phyloP scores from a whole-genome alignment of 495 filamentous ascomycete genomes.

The Extremus antarcticus region DNA sequence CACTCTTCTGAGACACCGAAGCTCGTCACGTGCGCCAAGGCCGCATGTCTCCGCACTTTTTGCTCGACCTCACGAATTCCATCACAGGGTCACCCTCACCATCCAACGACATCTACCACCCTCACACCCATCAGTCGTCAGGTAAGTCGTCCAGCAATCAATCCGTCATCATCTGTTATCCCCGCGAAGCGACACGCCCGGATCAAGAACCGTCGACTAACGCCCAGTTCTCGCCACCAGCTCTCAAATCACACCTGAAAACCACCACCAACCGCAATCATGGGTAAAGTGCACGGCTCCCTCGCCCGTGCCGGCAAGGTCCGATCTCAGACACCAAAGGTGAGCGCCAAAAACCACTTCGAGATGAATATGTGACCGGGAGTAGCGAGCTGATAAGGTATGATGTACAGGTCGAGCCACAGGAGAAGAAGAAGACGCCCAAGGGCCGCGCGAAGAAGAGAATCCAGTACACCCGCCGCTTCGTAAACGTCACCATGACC shows the following conservation, averaged over 20 bases:
- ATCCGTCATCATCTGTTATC: background rate
- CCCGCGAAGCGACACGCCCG: background rate
- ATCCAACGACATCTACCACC: too few relatives aligned
- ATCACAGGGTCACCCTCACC: too few relatives aligned
- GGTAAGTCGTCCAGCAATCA: background rate
- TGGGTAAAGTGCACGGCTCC: constrained; percentile 87
- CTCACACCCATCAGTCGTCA: too few relatives aligned
- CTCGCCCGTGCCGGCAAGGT: constrained; percentile 97
- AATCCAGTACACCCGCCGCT: constrained; percentile 90
- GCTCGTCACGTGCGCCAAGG: too few relatives aligned
- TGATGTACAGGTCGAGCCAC: constrained; percentile 59
- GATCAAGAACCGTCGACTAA: background rate
- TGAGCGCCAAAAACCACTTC: constrained; percentile 29
- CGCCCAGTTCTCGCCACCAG: background rate
- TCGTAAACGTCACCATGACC: constrained; percentile 98
- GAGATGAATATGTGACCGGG: background rate
- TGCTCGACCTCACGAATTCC: too few relatives aligned
- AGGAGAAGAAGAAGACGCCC: constrained; percentile 87
- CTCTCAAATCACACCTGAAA: background rate
- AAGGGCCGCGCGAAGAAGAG: constrained; percentile 99
- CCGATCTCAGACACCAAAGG: constrained; percentile 86
- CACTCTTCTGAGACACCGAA: too few relatives aligned
- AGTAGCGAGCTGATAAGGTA: constrained; percentile 1
- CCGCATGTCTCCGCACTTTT: too few relatives aligned
- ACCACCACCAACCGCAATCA: constrained; percentile 39